Base-by-base conservation (phyloP, 805 yeast genomes). In the Saccharomyces mikatae region DNA sequence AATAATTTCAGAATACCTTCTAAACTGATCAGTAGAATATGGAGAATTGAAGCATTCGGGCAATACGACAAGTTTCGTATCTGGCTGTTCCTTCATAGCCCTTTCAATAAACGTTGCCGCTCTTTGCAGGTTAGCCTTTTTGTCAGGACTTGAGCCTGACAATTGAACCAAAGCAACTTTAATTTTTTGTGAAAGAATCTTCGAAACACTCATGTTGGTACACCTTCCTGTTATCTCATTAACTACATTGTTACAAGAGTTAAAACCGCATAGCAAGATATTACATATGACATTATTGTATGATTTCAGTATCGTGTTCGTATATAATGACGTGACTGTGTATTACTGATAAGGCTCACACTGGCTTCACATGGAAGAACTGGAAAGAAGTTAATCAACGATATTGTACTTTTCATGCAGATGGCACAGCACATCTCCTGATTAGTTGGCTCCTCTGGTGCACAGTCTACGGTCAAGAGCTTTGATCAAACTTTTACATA, bases 41-140 rank as follows among this genome's bases (percentile, higher is more conserved):
- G 98, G 98, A 1, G 97, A 88, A 69, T 92, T 94, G 80, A 91
- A 92, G 73, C 97, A 90, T 73, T 94, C 98, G 8, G 99, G 99
- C 31, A 94, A 74, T 59, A 94, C 89, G 10, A 94, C 80, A 46
- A 92, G 74, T 62, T 91, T 87, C 6, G 85, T 80, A 6, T 83
- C 80, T 17, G 82, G 76, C 26, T 85, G 82, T 53, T 75, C 67
- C 11, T 54, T 49, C 46, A 84, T 57, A 0, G 98, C 97, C 54
- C 79, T 80, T 24, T 76, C 75, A 48, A 89, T 81, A 60, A 79
- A 82, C 10, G 75, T 76, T 50, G 80, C 76, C 4, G 88, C 96
- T 60, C 86, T 83, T 50, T 76, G 66, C 56, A 92, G 74, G 71
- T 94, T 94, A 60, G 85, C 86, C 0, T 80, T 71, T 70, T 94